Conservation (phyloP, 1,284 basidiomycete genomes). For the Amylostereum chailletii region DNA sequence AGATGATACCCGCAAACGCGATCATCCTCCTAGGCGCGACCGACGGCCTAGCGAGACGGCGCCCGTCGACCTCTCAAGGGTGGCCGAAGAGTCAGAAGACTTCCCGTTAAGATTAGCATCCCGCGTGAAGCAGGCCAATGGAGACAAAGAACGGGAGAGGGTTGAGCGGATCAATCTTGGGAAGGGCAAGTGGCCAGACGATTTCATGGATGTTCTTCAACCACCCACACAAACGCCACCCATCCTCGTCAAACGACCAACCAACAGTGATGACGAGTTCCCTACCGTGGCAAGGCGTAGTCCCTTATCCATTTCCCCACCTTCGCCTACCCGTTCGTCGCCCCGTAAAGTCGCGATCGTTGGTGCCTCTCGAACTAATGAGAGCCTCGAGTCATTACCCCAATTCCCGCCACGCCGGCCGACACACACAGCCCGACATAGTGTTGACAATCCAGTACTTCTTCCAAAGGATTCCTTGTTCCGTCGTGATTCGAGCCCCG, state of each 20-base stretch:
- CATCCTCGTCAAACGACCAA: not conserved
- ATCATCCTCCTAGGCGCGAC: constrained; percentile 30
- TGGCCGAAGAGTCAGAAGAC: constrained; percentile 66
- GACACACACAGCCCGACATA: constrained; percentile 55
- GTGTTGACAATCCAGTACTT: constrained; percentile 36
- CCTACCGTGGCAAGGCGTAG: not conserved
- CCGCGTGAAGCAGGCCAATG: constrained; percentile 23
- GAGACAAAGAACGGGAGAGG: constrained; percentile 20
- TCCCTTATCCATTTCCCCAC: constrained; percentile 3
- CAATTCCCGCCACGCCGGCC: constrained; percentile 43
- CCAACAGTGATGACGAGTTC: not conserved
- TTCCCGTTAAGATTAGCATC: constrained; percentile 40
- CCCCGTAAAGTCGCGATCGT: constrained; percentile 49
- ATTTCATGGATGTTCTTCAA: constrained; percentile 49
- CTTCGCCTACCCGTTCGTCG: constrained; percentile 29
- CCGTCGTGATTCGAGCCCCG: constrained; percentile 49
- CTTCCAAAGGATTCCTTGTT: constrained; percentile 48
- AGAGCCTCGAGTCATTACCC: constrained; percentile 36
- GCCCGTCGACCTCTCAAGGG: constrained; percentile 51
- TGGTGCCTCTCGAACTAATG: constrained; percentile 32
- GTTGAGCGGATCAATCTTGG: constrained; percentile 42
- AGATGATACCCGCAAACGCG: constrained; percentile 12
- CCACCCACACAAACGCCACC: constrained; percentile 4
- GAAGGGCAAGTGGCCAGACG: constrained; percentile 78
- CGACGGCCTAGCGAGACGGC: constrained; percentile 54